Percentiles rank a stretch among this genome's conserved stretches.
These are phyloP conservation scores for Globisporangium ultimum DNA, from an alignment of 352 stramenopile species.

Conservation along the genomic window DNA sequence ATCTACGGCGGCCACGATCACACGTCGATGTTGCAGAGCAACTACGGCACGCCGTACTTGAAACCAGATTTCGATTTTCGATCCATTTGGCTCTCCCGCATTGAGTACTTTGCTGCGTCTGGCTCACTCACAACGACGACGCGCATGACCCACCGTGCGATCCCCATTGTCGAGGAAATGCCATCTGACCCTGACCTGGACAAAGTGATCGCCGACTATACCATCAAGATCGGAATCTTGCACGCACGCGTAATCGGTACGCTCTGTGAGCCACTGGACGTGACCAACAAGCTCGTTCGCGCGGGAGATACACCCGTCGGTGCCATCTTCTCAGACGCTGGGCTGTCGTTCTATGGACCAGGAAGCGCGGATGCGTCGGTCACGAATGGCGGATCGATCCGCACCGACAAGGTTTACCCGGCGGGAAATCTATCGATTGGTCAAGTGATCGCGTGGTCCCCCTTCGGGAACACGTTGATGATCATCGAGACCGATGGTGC, in stretches of 20 bases:
- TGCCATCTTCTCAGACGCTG: slow-evolving; percentile 49
- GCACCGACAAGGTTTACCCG: slow-evolving; percentile 53
- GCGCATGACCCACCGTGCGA: slow-evolving; percentile 48
- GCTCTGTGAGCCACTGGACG: slow-evolving; percentile 54
- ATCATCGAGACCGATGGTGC: slow-evolving; percentile 51
- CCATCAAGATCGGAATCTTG: slow-evolving; percentile 36
- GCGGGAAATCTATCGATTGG: slow-evolving; percentile 49
- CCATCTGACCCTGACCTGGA: slow-evolving; percentile 47
- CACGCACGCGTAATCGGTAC: slow-evolving; percentile 41
- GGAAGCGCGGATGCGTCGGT: slow-evolving; percentile 45
- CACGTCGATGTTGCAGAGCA: slow-evolving; percentile 68
- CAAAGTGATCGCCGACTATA: slow-evolving; percentile 43
- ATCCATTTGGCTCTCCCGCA: slow-evolving; percentile 54
- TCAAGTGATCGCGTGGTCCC: slow-evolving; percentile 57
- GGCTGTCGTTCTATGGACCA: slow-evolving; percentile 46
- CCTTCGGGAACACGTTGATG: slow-evolving; percentile 67
- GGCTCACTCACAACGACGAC: slow-evolving; percentile 22
- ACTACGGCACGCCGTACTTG: slow-evolving; percentile 68
- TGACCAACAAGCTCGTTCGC: slow-evolving; percentile 44
- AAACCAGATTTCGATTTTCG: slow-evolving; percentile 76
- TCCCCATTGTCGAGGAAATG: slow-evolving; percentile 62
- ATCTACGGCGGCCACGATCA: slow-evolving; percentile 78
- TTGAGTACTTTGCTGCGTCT: slow-evolving; percentile 56
- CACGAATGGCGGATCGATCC: slow-evolving; percentile 69
- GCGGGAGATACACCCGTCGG: slow-evolving; percentile 45